Base-by-base conservation (phyloP, 495 filamentous ascomycete species). In the Aspergillus ellipticus region DNA sequence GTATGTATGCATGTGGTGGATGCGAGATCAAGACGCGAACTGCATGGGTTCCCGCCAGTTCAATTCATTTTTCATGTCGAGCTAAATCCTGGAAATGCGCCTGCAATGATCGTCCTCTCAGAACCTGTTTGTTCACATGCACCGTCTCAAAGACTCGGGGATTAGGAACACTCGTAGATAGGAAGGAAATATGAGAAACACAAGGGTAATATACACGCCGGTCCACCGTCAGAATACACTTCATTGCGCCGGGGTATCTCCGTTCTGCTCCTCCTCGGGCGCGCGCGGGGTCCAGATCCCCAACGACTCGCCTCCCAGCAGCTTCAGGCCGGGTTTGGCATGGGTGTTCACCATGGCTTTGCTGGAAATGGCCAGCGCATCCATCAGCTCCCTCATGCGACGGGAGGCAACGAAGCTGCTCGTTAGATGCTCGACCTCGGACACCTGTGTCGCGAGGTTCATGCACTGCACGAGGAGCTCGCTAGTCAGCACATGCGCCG, bases 361-460 rank as follows among this genome's bases (percentile, higher is more conserved):
- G 70, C 89, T 89, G 50, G 82, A 82, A 51, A 81, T 67, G 0
- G 90, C 90, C 64, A 96, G 82, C 20, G 79, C 79, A 60, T 88
- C 83, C 20, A 94, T 79, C 8, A 96, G 76, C 78, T 94, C 89
- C 55, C 80, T 78, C 87, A 95, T 88, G 28, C 89, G 81, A 8
- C 81, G 77, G 10, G 82, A 76, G 43, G 78, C 76, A 29, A 85
- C 66, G 59, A 96, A 89, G 59, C 82, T 80, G 28, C 78, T 73
- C 21, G 84, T 82, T 28, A 96, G 64, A 50, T 86, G 83, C 35
- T 84, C 81, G 42, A 67, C 74, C 49, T 84, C 82, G 42, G 85
- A 81, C 13, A 95, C 79, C 19, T 83, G 66, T 5, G 84, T 81
- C 0, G 88, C 82, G 15, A 96, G 70, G 45, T 91, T 85, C 88